These are phyloP conservation scores for Gossypium davidsonii DNA, from an alignment of 441 rosid genomes.

Conservation along the genomic window DNA sequence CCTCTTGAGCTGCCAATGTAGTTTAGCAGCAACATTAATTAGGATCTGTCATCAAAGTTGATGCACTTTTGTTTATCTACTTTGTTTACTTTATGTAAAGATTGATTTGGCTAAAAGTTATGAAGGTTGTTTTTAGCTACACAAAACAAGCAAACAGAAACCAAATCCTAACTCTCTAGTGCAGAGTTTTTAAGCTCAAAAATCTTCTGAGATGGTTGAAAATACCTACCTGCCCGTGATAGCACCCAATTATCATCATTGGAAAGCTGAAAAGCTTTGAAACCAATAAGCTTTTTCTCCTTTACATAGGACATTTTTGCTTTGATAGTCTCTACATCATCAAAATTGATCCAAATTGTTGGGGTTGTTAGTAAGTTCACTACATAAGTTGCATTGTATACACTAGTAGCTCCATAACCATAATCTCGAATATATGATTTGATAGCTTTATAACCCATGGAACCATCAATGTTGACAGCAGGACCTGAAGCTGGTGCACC, in stretches of 20 bases:
- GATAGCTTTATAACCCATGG: constrained; percentile 27
- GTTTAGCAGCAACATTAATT: background rate
- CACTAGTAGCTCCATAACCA: constrained; percentile 33
- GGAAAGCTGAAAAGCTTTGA: constrained; percentile 25
- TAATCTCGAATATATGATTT: constrained; percentile 22
- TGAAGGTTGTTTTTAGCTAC: background rate
- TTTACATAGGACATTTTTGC: constrained; percentile 38
- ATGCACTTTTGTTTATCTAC: background rate
- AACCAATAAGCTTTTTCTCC: constrained; percentile 36
- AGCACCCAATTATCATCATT: constrained; percentile 41
- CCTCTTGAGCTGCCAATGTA: constrained; percentile 32
- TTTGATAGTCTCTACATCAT: constrained; percentile 34
- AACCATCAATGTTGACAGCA: constrained; percentile 27
- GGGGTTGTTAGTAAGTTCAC: constrained; percentile 26
- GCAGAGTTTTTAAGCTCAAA: background rate
- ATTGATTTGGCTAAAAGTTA: background rate
- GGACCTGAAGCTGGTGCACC: constrained; percentile 37
- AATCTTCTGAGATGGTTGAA: background rate
- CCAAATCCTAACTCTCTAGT: background rate
- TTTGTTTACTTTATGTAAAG: background rate
- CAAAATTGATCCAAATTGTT: constrained; percentile 41
- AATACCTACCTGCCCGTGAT: constrained; percentile 33
- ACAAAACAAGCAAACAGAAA: background rate
- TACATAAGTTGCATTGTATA: constrained; percentile 36
- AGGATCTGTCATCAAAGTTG: background rate